Base-by-base conservation (phyloP, 371 early-diverging fungal species). In the Dinochytrium kinnereticum region DNA sequence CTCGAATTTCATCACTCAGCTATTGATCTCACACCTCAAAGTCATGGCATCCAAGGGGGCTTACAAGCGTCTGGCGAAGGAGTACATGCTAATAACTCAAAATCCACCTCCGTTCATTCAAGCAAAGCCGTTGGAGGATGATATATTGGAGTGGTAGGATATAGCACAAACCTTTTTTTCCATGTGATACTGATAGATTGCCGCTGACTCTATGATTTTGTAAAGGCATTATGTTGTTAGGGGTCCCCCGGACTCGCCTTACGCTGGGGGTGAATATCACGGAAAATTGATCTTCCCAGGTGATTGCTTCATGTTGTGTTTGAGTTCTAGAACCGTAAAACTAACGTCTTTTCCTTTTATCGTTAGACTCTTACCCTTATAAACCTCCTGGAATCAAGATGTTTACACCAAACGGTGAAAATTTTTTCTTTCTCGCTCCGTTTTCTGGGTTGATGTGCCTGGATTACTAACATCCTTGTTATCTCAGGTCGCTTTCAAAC, bases 321-420 rank as follows among this genome's bases (percentile, higher is more conserved):
- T 17, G 30, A 2, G 59, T 50, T 37, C 31, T n/a, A n/a, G n/a
- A n/a, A n/a, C n/a, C n/a, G n/a, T n/a, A n/a, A n/a, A n/a, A n/a
- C 51, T 51, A 37, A 44, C 0, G 26, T 50, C 38, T 61, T 30
- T 21, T 13, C 64, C 7, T 75, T 51, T 50, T 21, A 5, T 13
- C 2, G 15, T 51, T 19, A 66, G 76, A 92, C 51, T 96, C 97
- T 74, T 98, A 98, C 69, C 99, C 99, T 21, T 98, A 89, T 86
- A 95, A 94, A 79, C 98, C 98, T 61, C 97, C 98, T 21, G 85
- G 93, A 2, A 97, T 98, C 80, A 91, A 93, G 73, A 97, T 98
- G 96, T 86, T 91, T 39, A 98, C 98, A 67, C 97, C 97, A 31
- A 92, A 90, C 78, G 94, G 91, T 76, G 70, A n/a, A n/a, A n/a